Evolutionary conservation across 108 stramenopile species (phyloP).

Genomic region (Nitzschia inconspicua): DNA sequence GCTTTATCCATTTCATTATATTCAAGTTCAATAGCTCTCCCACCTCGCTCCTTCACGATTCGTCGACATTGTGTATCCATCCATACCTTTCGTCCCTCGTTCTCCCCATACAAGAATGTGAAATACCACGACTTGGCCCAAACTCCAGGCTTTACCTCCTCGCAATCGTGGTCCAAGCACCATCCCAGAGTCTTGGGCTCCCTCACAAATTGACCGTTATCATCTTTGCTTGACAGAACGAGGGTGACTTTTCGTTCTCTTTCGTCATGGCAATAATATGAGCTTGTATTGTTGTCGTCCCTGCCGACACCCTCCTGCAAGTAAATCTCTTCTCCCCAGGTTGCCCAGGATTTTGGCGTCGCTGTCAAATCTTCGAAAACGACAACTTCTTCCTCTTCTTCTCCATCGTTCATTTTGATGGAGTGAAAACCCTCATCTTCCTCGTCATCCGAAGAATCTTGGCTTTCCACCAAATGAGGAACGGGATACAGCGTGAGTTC

Average conservation of each 20-base stretch:
- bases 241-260: constrained; percentile 5
- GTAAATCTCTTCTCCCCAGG: too few relatives aligned
- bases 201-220: constrained; percentile 5
- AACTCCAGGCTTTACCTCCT: constrained; percentile 20
- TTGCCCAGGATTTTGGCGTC: too few relatives aligned
- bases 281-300: too few relatives aligned
- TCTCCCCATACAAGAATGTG: constrained; percentile 15
- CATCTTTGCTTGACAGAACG: constrained; percentile 16
- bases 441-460: too few relatives aligned
- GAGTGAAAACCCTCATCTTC: too few relatives aligned
- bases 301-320: too few relatives aligned
- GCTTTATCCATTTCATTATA: background rate
- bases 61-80: constrained; percentile 7
- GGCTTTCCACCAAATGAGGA: too few relatives aligned
- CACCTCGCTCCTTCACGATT: constrained; percentile 12
- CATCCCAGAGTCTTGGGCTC: constrained; percentile 11
- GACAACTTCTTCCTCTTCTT: too few relatives aligned
- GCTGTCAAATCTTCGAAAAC: too few relatives aligned
- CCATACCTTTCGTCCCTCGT: constrained; percentile 22
- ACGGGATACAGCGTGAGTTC: too few relatives aligned
- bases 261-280: too few relatives aligned
- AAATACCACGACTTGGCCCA: constrained; percentile 19
- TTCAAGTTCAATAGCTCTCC: background rate
- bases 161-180: constrained; percentile 16
- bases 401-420: too few relatives aligned